Percentiles rank a stretch among this genome's conserved stretches.
Conservation (phyloP, 2,329 filamentous ascomycete species). For the Colletotrichum simmondsii region DNA sequence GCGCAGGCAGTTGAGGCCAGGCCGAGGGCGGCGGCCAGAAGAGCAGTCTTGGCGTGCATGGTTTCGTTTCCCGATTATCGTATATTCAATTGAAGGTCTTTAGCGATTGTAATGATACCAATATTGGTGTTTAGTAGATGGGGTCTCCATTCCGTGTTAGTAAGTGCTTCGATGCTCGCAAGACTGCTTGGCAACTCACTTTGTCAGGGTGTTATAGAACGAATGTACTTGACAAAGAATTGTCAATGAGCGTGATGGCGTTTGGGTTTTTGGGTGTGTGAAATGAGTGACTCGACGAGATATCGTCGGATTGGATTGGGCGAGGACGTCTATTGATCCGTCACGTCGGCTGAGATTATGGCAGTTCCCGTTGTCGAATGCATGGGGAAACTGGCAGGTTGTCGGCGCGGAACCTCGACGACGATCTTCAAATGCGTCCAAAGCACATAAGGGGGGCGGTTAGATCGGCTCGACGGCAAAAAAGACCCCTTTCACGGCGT, state of each 20-base stretch:
- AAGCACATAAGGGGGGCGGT: constrained; percentile 18
- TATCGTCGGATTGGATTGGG: constrained; percentile 26
- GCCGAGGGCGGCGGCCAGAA: constrained; percentile 61
- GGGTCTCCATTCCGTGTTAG: constrained; percentile 22
- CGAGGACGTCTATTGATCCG: constrained; percentile 28
- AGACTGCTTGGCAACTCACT: constrained; percentile 22
- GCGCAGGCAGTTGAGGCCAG: constrained; percentile 57
- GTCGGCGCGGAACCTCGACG: constrained; percentile 20
- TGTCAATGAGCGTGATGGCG: constrained; percentile 60
- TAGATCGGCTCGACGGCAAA: not conserved
- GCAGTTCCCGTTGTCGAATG: constrained; percentile 26
- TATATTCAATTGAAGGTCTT: constrained; percentile 2
- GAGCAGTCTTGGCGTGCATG: constrained; percentile 61
- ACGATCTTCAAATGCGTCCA: constrained; percentile 23
- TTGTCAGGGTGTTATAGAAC: constrained; percentile 61
- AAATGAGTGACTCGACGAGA: constrained; percentile 38
- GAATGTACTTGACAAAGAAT: constrained; percentile 69
- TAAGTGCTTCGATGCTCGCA: constrained; percentile 27
- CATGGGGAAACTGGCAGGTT: constrained; percentile 32
- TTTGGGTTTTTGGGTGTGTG: constrained; percentile 36
- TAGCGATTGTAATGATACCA: constrained; percentile 33
- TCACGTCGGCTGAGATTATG: constrained; percentile 16
- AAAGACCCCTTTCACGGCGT: constrained; percentile 1
- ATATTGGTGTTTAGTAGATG: constrained; percentile 10
- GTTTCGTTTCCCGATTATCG: constrained; percentile 38